A percentile compares a stretch with the other conserved stretches of the same genome.
phyloP scores from a whole-genome alignment of 2,329 filamentous ascomycete genomes.

The Sporothrix inflata region DNA sequence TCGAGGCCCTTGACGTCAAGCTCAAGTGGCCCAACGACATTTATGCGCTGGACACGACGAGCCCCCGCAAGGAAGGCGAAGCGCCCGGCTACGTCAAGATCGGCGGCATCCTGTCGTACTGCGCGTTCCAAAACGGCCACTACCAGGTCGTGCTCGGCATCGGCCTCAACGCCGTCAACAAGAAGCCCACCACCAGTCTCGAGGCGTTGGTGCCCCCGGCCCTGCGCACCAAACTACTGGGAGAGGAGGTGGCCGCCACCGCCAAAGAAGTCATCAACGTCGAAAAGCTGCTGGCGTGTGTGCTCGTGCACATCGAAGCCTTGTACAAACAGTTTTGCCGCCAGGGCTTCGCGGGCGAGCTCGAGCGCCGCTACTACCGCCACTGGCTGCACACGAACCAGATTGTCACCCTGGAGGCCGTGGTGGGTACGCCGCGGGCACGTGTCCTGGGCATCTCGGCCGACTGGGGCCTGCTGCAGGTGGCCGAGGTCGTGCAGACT shows the following conservation, averaged over 20 bases:
- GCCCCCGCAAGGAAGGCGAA: not conserved
- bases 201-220: slow-evolving; percentile 66
- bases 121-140: slow-evolving; percentile 72
- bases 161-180: slow-evolving; percentile 84
- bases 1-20: slow-evolving; percentile 75
- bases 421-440: slow-evolving; percentile 70
- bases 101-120: slow-evolving; percentile 89
- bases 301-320: slow-evolving; percentile 76
- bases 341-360: slow-evolving; percentile 70
- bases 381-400: slow-evolving; percentile 85
- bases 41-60: slow-evolving; percentile 68
- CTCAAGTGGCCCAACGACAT: slow-evolving; percentile 99
- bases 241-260: slow-evolving; percentile 22
- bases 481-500: slow-evolving; percentile 76
- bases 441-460: slow-evolving; percentile 82
- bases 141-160: slow-evolving; percentile 87
- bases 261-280: slow-evolving; percentile 63
- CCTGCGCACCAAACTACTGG: slow-evolving; percentile 37
- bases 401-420: slow-evolving; percentile 73
- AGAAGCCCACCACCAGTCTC: slow-evolving; percentile 83
- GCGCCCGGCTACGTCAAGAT: slow-evolving; percentile 74
- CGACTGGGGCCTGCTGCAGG: slow-evolving; percentile 88
- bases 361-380: slow-evolving; percentile 78
- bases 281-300: slow-evolving; percentile 80
- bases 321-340: slow-evolving; percentile 76